Base-by-base conservation (phyloP, 805 yeast genomes). In the Candida sanyiensis region DNA sequence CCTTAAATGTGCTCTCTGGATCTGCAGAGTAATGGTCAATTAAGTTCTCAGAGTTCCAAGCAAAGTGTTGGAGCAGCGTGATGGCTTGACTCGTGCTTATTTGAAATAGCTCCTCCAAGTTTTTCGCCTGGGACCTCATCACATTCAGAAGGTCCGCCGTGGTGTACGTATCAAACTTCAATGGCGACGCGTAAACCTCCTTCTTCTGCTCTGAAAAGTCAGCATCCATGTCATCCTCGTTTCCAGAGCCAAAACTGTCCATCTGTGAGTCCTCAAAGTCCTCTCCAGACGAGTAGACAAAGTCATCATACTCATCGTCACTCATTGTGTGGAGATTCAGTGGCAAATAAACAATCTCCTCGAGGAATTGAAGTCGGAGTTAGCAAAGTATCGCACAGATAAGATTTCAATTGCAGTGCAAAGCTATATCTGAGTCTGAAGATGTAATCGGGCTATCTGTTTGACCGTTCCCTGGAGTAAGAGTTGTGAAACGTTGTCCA, bases 21-120 rank as follows among this genome's bases (percentile, higher is more conserved):
- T 66, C 62, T 16, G 67, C 73, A 39, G 78, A 67, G 57, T 70
- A 77, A 24, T 62, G 66, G 38, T 80, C 86, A 43, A 79, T 54
- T 35, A 80, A 52, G 38, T 65, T 62, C 40, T 77, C 81, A 26
- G 70, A 70, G 48, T 77, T 78, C 85, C 85, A 80, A 16, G 67
- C 64, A 55, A 62, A 77, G 33, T 63, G 55, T 25, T 72, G 66
- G 35, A 77, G 56, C 28, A 80, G 49, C 3, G 70, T 55, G 9
- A 70, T 53, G 13, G 76, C 63, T 16, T 64, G 64, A 23, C 64
- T 67, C 8, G 41, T 40, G 4, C 67, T 58, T 1, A 72, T 38
- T 23, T 65, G 66, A 4, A 73, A 48, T 8, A 72, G 51, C 0
- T 47, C 42, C 17, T 64, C 51, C 5, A 72, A 49, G n/a, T 62